These are phyloP conservation scores for Corymbia calophylla DNA, from an alignment of 441 rosid species.

Conservation along the genomic window DNA sequence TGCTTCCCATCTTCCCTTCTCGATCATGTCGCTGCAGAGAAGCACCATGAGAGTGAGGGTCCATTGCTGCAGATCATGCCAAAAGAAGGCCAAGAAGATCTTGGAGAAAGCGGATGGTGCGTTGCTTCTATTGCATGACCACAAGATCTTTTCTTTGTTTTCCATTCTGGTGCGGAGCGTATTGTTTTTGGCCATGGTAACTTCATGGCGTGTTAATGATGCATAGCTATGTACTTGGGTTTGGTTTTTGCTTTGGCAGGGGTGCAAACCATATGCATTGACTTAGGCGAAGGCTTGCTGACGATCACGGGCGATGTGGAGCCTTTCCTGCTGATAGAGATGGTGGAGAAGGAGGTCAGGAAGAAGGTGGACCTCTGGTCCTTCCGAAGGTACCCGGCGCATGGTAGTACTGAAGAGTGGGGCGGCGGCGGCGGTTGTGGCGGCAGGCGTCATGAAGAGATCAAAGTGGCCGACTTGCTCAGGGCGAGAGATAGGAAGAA, in stretches of 20 bases:
- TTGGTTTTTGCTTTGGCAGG: neutral
- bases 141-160: neutral
- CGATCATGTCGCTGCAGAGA: neutral
- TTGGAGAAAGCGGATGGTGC: neutral
- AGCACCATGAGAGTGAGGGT: neutral
- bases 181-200: neutral
- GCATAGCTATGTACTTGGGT: neutral
- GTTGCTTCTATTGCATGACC: neutral
- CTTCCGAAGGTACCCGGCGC: neutral
- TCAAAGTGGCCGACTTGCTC: neutral
- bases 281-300: neutral
- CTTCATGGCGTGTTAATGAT: neutral
- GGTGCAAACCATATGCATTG: neutral
- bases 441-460: neutral
- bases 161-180: neutral
- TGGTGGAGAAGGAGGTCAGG: neutral
- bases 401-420: neutral
- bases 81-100: neutral
- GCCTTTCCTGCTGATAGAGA: neutral
- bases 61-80: neutral
- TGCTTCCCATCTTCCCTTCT: neutral
- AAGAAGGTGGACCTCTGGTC: neutral
- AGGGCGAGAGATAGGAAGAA: neutral
- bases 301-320: neutral
- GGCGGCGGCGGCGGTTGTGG: neutral